Base-by-base conservation (phyloP, 106 monocot species). In the Gastrodia elata region DNA sequence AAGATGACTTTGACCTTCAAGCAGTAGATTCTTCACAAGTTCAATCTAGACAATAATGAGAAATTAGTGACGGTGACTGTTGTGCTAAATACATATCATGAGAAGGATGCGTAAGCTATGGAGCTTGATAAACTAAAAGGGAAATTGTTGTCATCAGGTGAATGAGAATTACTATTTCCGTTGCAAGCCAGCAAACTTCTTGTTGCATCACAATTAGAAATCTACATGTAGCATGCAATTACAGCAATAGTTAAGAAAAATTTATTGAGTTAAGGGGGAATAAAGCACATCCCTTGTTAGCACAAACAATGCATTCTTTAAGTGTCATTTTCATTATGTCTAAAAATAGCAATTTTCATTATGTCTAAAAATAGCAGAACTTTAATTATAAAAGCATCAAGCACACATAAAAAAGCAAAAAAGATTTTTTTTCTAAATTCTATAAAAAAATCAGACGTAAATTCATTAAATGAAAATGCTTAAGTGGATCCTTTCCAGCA, bases 1-100 rank as follows among this genome's bases (percentile, higher is more conserved):
- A 1, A 96, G 82, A 81, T 96, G 96, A 7, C 42, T 71, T 44
- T 96, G 96, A 26, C 87, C 86, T 76, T 92, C 92, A 26, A 48
- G 52, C 79, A 88, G 16, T 57, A 96, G 70, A 75, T 86, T 72
- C 68, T 86, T 96, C 38, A 86, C 92, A 68, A 92, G 92, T 68
- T 90, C 80, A 78, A 92, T 58, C 94, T 94, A 78, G 34, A 32
- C 67, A 67, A 67, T n/a, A 67, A 36, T 32, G 67, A 39, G 39
- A 39, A 56, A 55, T 22, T 11, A 34, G 10, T 36, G 38, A 57
- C 39, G 30, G 8, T 0, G 8, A 33, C 9, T n/a, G 15, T 67
- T 18, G 14, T 24, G 38, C 0, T n/a, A 11, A 27, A 11, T 14
- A 80, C 3, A 14, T 28, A 70, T 68, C 16, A 41, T 37, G 10